Conservation (phyloP, 345 rosid genomes). For the Eucalyptus shirleyi region DNA sequence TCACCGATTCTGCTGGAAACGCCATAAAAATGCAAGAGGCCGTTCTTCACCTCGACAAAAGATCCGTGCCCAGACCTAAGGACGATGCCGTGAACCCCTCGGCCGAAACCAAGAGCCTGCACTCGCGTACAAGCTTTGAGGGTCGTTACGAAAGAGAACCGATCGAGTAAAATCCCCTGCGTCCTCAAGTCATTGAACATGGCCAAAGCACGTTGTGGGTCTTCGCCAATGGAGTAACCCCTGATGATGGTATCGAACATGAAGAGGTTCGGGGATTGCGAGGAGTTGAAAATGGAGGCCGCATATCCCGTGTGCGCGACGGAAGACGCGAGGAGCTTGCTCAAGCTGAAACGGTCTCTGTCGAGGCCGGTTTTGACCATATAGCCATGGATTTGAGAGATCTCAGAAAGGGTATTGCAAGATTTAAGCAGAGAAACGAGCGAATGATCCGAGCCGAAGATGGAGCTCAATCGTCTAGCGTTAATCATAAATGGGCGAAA, state of each 20-base stretch:
- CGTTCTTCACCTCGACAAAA: conserved; percentile 32
- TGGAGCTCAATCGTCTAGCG: not conserved
- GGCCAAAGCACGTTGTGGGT: conserved; percentile 31
- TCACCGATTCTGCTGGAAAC: conserved; percentile 9
- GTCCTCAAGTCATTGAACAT: conserved; percentile 45
- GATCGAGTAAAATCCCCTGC: conserved; percentile 24
- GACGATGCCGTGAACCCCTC: conserved; percentile 37
- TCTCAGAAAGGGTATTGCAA: conserved; percentile 14
- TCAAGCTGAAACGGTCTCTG: conserved; percentile 26
- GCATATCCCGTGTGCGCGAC: conserved; percentile 33
- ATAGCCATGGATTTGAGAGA: conserved; percentile 43
- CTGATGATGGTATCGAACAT: conserved; percentile 55
- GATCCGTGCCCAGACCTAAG: conserved; percentile 32
- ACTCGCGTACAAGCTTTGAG: conserved; percentile 38
- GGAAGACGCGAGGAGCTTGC: conserved; percentile 58
- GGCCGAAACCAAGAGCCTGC: conserved; percentile 7
- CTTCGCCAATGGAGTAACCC: conserved; percentile 33
- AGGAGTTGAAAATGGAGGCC: conserved; percentile 31
- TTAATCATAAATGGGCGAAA: not conserved
- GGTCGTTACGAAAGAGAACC: conserved; percentile 44
- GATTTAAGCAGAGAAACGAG: conserved; percentile 17
- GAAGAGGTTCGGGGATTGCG: conserved; percentile 35
- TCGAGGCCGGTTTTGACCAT: conserved; percentile 45
- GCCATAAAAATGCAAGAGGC: conserved; percentile 29
- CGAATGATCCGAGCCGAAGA: not conserved